phyloP scores from a whole-genome alignment of 163 green algal genomes.

The Scenedesmus sp. region DNA sequence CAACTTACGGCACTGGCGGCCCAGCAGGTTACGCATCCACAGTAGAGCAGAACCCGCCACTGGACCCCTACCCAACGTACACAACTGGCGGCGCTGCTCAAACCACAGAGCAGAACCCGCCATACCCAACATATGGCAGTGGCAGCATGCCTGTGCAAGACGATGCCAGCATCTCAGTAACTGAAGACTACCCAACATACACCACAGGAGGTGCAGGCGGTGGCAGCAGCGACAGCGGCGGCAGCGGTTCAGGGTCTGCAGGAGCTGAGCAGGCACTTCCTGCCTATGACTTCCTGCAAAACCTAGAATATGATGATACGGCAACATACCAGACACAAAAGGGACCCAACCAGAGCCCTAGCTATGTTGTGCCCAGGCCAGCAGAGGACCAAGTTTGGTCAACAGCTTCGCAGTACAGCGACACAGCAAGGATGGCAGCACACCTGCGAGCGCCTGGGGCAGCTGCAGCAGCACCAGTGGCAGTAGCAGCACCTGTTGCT shows the following conservation, averaged over 20 bases:
- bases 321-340: neutral
- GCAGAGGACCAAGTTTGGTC: slow-evolving; percentile 12
- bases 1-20: neutral
- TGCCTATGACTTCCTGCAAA: slow-evolving; percentile 12
- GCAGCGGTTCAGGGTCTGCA: neutral
- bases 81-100: neutral
- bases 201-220: neutral
- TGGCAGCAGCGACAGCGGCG: neutral
- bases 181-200: neutral
- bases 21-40: too few species aligned
- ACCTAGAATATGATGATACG: neutral
- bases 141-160: too few species aligned
- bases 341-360: neutral
- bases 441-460: neutral
- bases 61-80: neutral
- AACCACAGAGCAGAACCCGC: neutral
- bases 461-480: neutral
- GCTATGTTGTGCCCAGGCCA: neutral
- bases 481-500: neutral
- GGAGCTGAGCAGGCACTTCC: neutral
- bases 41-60: neutral
- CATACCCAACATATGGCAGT: neutral
- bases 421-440: slow-evolving; percentile 12
- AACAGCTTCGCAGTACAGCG: slow-evolving; percentile 42
- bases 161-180: neutral